Base-by-base conservation (phyloP, 345 rosid species). In the Streptanthus diversifolius region DNA sequence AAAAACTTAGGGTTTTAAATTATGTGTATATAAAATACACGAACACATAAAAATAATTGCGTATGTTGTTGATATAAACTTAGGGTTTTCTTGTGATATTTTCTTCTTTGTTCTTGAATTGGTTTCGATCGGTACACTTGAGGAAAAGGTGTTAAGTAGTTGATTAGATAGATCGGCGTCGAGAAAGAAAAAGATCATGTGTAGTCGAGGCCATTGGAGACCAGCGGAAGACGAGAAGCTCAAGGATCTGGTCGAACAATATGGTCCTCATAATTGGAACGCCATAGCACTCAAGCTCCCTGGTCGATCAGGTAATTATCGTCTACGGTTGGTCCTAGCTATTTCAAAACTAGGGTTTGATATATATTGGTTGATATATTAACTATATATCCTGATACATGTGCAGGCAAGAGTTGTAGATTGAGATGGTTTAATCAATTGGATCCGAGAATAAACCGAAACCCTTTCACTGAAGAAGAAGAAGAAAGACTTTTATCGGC, bases 341-440 rank as follows among this genome's bases (percentile, higher is more conserved):
- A 37, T 75, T 3, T 60, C 7, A 60, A 27, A 57, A 58, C 27
- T 59, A 68, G 64, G 79, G 74, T 62, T 75, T 62, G 44, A 22
- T 17, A 24, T 19, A 25, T 33, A 15, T 48, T 9, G 30, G 17
- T 48, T 7, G 3, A 30, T 19, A 19, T 32, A n/a, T 45, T 45
- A 47, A 64, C 17, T 52, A 18, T 19, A 25, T 63, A 13, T 53
- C 14, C 37, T 61, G 54, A 14, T 22, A 7, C 41, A 21, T 68
- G 8, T 41, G 54, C 76, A 93, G 98, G 97, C 35, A 93, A 93
- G 80, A 90, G 98, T 52, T 93, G 96, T 73, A 86, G 98, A 85
- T 85, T 93, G 71, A 89, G 98, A 74, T 93, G 98, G 98, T 93
- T 82, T 75, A 93, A 91, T 78, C 98, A 93, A 66, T 61, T 93